Percentiles rank a stretch among this genome's conserved stretches.
Evolutionary conservation across 176 grass and related monocot species (phyloP).

Genomic region (Echinochloa phyllopogon): DNA sequence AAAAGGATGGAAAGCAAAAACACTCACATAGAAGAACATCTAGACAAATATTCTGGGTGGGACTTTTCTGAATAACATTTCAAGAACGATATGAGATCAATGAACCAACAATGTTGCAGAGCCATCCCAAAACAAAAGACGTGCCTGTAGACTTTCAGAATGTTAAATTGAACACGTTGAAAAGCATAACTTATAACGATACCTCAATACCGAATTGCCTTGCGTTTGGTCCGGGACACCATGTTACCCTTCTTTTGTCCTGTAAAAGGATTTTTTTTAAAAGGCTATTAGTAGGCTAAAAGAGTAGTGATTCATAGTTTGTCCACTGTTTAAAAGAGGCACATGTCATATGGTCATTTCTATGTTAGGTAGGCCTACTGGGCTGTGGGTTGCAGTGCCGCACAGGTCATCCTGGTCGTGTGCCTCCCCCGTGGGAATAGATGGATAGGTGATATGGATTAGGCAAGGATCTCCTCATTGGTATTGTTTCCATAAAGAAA

Average conservation of each 20-base stretch:
- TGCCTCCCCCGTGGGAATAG: no score
- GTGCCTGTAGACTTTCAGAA: slow-evolving; percentile 20
- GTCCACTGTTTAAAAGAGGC: neutral
- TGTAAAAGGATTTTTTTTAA: slow-evolving; percentile 43
- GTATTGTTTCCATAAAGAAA: no score
- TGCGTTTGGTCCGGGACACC: slow-evolving; percentile 69
- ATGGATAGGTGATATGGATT: no score
- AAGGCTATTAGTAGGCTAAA: slow-evolving; percentile 25
- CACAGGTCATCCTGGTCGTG: no score
- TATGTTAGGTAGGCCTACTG: neutral
- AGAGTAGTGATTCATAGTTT: slow-evolving; percentile 28
- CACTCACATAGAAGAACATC: slow-evolving; percentile 14
- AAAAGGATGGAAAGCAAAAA: slow-evolving; percentile 1
- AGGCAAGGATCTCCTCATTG: no score
- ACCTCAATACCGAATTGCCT: slow-evolving; percentile 68
- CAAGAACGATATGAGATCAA: slow-evolving; percentile 13
- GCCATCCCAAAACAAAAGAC: slow-evolving; percentile 32
- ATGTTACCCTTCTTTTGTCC: slow-evolving; percentile 90
- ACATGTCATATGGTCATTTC: neutral
- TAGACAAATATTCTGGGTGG: slow-evolving; percentile 24
- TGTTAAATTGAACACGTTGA: slow-evolving; percentile 32
- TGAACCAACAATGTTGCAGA: slow-evolving; percentile 20
- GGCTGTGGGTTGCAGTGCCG: no score
- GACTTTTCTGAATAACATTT: slow-evolving; percentile 18
- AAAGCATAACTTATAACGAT: slow-evolving; percentile 20